phyloP scores from a whole-genome alignment of 23 red algal species.

The Agarophyton chilense region DNA sequence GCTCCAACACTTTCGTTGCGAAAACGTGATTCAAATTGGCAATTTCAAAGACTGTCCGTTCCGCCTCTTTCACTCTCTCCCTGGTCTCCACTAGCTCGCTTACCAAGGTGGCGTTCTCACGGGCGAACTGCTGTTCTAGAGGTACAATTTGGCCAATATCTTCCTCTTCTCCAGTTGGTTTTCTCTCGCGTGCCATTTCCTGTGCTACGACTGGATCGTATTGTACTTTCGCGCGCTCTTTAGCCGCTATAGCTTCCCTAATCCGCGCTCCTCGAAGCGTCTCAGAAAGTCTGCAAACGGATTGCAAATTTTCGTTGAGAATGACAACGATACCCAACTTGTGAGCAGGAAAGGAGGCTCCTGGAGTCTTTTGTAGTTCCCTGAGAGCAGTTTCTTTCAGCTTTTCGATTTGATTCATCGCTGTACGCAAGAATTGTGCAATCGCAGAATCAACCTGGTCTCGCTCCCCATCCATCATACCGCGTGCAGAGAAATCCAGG shows the following conservation, averaged over 20 bases:
- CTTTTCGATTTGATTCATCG: slow-evolving; percentile 43
- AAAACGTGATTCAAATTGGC: slow-evolving; percentile 75
- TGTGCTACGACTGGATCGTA: slow-evolving; percentile 37
- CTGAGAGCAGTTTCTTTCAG: slow-evolving; percentile 39
- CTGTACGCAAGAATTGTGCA: slow-evolving; percentile 29
- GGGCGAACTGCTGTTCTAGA: slow-evolving; percentile 41
- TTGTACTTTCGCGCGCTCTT: slow-evolving; percentile 14
- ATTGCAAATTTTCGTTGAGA: slow-evolving; percentile 51
- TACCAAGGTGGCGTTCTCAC: slow-evolving; percentile 55
- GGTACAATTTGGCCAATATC: slow-evolving; percentile 10
- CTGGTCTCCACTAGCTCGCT: slow-evolving; percentile 68
- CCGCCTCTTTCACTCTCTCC: slow-evolving; percentile 62
- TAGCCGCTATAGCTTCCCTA: slow-evolving; percentile 19
- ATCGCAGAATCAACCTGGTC: slow-evolving; percentile 51
- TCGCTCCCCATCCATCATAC: slow-evolving; percentile 49
- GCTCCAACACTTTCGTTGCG: slow-evolving; percentile 70
- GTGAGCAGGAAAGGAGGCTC: slow-evolving; percentile 57
- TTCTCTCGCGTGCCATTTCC: slow-evolving; percentile 32
- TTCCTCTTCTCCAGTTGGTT: slow-evolving; percentile 3
- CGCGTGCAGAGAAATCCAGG: slow-evolving; percentile 42
- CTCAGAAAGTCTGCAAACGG: slow-evolving; percentile 20
- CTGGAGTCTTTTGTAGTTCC: slow-evolving; percentile 6
- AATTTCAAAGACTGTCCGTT: slow-evolving; percentile 66
- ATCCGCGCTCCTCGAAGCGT: slow-evolving; percentile 45
- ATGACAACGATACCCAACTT: slow-evolving; percentile 58